phyloP scores from a whole-genome alignment of 345 rosid species.

The Hirschfeldia incana region DNA sequence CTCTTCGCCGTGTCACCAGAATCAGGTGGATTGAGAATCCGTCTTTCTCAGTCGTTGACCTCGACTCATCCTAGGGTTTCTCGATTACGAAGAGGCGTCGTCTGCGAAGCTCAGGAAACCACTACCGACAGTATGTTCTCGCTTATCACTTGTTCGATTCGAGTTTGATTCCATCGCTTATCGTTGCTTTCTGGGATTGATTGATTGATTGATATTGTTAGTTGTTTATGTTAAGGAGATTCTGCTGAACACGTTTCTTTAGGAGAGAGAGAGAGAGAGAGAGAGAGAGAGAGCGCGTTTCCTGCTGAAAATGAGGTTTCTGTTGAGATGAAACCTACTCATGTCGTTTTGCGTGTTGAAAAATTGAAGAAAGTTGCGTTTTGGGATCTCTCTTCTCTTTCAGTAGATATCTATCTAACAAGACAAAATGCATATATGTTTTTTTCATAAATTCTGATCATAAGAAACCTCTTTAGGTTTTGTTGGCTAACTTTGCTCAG shows the following conservation, averaged over 20 bases:
- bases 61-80: conserved; percentile 45
- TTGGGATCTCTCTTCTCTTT: neutral
- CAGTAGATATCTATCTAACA: neutral
- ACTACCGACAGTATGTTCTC: conserved; percentile 40
- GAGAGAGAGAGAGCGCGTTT: neutral
- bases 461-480: neutral
- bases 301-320: conserved; percentile 30
- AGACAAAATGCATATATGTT: neutral
- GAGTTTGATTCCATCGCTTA: neutral
- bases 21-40: conserved; percentile 52
- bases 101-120: conserved; percentile 59
- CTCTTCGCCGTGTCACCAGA: conserved; percentile 41
- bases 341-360: conserved; percentile 21
- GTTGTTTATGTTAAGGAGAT: too few species aligned
- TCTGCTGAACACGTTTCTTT: neutral
- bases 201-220: neutral
- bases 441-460: neutral
- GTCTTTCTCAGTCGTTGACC: conserved; percentile 35
- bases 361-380: neutral
- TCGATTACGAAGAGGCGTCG: conserved; percentile 35
- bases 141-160: neutral
- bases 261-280: neutral
- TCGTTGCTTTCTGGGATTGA: neutral
- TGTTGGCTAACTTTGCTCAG: too few species aligned
- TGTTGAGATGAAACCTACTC: conserved; percentile 3